Evolutionary conservation across 306 rosid species (phyloP).

Genomic region (Gleditsia sinensis): DNA sequence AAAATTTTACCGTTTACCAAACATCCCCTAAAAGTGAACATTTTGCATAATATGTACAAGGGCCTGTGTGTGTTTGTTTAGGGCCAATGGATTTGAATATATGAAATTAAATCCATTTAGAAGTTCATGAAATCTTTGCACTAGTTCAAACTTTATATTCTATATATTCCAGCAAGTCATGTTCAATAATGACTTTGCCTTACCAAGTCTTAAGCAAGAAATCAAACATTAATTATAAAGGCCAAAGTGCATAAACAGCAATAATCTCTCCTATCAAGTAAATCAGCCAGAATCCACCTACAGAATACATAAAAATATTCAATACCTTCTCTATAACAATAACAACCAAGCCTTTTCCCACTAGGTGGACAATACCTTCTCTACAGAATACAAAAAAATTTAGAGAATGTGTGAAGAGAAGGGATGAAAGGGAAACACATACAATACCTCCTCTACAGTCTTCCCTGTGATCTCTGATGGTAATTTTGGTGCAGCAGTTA

Average conservation of each 20-base stretch:
- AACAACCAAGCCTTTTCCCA: no score
- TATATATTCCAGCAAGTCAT: neutral
- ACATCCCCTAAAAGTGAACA: no score
- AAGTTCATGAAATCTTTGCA: neutral
- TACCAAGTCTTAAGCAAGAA: neutral
- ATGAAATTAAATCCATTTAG: neutral
- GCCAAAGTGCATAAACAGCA: conserved; percentile 9
- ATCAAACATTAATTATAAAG: conserved; percentile 7
- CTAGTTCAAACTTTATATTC: neutral
- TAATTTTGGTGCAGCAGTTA: conserved; percentile 62
- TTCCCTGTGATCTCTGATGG: conserved; percentile 96
- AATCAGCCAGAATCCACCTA: neutral
- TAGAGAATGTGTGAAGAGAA: conserved; percentile 9
- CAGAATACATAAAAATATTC: conserved; percentile 12
- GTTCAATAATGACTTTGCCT: neutral
- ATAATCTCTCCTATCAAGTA: neutral
- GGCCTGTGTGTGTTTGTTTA: neutral
- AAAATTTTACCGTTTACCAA: no score
- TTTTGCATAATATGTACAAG: neutral
- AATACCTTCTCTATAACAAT: no score
- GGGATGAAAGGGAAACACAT: conserved; percentile 4
- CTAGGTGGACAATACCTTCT: no score
- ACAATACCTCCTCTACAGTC: conserved; percentile 91
- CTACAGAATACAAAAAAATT: conserved; percentile 2
- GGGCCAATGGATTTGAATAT: neutral